Evolutionary conservation across 2,329 filamentous ascomycete species (phyloP), one percentile per base, ranked within the genome.

Genomic region (Cordyceps tenuipes): DNA sequence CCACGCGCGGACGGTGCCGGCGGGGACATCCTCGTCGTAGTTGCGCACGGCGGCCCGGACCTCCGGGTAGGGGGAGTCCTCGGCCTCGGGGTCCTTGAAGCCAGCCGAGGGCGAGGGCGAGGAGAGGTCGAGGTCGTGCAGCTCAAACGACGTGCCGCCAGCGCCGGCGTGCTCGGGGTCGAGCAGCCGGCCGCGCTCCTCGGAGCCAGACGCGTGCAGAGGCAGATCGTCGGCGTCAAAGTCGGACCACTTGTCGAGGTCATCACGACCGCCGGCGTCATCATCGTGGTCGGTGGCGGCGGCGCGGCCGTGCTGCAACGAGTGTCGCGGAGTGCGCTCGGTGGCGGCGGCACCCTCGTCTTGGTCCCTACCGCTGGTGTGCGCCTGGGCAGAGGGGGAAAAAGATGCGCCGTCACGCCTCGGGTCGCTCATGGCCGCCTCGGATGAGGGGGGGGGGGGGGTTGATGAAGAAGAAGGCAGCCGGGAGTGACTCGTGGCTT

Each of bases 1-100:
- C 85, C 85, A 88, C 19, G 83, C 84, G 47, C 85, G 78, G 34
- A 87, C 73, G 0, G 86, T 88, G 68, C 85, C 87, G 72, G 83
- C 85, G 1, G 85, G 85, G 29, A 87, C 68, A 51, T 85, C 80
- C 65, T 87, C 81, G 68, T 88, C 85, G 65, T 82, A 83, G 68
- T 87, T 87, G 57, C 77, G 76, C 3, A 87, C 84, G 8, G 85
- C 84, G 39, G 85, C 83, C 51, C 82, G 77, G 53, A 86, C 84
- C 70, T 88, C 85, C 31, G 84, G 80, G 66, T 88, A 88, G 0
- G 85, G 85, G 2, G 85, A 88, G 68, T 85, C 75, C 61, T 84
- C 81, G 34, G 74, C 70, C 7, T 79, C 76, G 39, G 76, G 71
- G n/a, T 73, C 70, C 60, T 75, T 75, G 7, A 67, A 61, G 41